These are phyloP conservation scores for Curvularia lunata DNA, from an alignment of 2,329 filamentous ascomycete genomes.

Conservation along the genomic window DNA sequence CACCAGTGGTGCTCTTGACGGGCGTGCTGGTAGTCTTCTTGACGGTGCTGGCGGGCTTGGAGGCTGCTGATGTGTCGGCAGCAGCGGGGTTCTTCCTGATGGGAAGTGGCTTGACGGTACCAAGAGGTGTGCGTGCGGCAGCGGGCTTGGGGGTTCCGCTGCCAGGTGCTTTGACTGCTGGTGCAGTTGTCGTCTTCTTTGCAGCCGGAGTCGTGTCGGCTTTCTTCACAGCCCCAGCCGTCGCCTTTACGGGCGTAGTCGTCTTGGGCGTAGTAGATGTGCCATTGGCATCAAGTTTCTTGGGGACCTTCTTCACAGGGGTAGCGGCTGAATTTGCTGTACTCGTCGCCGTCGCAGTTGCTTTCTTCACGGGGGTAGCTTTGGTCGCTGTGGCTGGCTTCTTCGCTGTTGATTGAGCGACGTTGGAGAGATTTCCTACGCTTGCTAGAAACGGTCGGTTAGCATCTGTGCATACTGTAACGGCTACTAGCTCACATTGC, in stretches of 20 bases:
- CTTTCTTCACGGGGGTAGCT: conserved; percentile 25
- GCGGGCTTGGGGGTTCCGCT: conserved; percentile 27
- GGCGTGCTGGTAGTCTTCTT: conserved; percentile 24
- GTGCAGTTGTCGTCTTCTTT: conserved; percentile 26
- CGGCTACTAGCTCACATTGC: conserved; percentile 43
- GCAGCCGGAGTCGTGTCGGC: conserved; percentile 13
- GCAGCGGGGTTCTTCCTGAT: conserved; percentile 14
- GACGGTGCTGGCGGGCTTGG: conserved; percentile 15
- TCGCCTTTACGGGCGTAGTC: conserved; percentile 15
- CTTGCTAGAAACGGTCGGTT: conserved; percentile 32
- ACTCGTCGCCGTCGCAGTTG: conserved; percentile 11
- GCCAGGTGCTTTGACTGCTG: conserved; percentile 24
- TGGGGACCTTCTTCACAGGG: conserved; percentile 34
- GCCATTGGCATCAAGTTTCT: conserved; percentile 22
- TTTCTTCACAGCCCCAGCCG: conserved; percentile 16
- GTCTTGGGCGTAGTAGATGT: conserved; percentile 11
- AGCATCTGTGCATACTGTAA: not conserved
- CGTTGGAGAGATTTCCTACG: conserved; percentile 39
- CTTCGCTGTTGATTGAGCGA: conserved; percentile 33
- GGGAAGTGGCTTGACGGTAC: conserved; percentile 30
- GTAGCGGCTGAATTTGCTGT: conserved; percentile 23
- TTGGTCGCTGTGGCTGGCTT: conserved; percentile 32
- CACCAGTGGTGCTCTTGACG: conserved; percentile 23
- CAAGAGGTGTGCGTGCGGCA: conserved; percentile 21
- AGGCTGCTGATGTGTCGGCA: conserved; percentile 1